Conservation (phyloP, 805 yeast genomes). For the Brettanomyces anomalus region DNA sequence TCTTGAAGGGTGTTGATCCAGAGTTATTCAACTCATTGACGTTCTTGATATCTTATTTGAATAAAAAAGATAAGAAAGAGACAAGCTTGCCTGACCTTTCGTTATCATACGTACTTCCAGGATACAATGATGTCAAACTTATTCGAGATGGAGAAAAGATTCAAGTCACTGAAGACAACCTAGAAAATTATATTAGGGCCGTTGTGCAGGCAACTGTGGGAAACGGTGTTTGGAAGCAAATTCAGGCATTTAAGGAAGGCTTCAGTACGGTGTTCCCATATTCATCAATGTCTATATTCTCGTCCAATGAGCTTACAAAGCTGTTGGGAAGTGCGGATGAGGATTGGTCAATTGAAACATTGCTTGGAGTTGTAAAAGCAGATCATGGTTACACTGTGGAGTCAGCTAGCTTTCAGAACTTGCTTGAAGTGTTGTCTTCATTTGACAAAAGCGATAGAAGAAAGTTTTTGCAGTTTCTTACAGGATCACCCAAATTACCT, state of each 20-base stretch:
- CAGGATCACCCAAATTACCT: conserved; percentile 91
- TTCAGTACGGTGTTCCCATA: conserved; percentile 80
- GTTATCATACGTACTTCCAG: conserved; percentile 69
- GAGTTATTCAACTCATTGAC: conserved; percentile 49
- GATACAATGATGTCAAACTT: conserved; percentile 53
- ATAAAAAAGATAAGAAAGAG: conserved; percentile 3
- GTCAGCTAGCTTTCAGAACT: conserved; percentile 49
- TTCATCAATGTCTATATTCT: conserved; percentile 57
- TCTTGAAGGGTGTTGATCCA: conserved; percentile 45
- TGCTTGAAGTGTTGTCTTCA: conserved; percentile 52
- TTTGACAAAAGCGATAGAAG: conserved; percentile 53
- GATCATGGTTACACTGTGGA: conserved; percentile 84
- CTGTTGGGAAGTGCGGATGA: conserved; percentile 75
- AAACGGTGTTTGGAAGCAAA: conserved; percentile 55
- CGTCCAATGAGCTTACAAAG: conserved; percentile 62
- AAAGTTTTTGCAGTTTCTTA: conserved; percentile 72
- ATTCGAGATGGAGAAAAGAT: conserved; percentile 45
- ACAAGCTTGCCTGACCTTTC: conserved; percentile 44
- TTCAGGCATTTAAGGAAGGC: conserved; percentile 65
- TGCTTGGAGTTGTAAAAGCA: conserved; percentile 57
- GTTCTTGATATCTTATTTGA: conserved; percentile 37
- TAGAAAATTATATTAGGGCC: conserved; percentile 45
- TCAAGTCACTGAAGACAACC: conserved; percentile 41
- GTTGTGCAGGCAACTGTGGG: conserved; percentile 54
- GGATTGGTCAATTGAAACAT: conserved; percentile 71